A percentile compares a stretch with the other conserved stretches of the same genome.
These are phyloP conservation scores for Corylus americana DNA, from an alignment of 306 rosid species.

Conservation along the genomic window DNA sequence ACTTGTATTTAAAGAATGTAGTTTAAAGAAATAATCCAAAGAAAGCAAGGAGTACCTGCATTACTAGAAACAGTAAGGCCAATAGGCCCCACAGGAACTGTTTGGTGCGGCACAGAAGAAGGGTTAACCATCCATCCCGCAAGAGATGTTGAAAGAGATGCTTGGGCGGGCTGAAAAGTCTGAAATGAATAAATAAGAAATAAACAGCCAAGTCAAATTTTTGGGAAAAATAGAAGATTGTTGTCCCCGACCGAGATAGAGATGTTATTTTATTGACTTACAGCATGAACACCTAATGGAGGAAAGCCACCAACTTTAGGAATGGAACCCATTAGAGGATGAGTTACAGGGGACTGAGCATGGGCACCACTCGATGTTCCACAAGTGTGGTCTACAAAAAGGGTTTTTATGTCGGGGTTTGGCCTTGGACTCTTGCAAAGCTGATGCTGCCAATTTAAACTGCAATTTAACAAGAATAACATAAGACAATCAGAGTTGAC, in stretches of 20 bases:
- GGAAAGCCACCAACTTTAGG: conserved; percentile 93
- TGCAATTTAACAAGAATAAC: conserved; percentile 41
- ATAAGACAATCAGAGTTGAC: conserved; percentile 4
- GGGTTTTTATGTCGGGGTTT: conserved; percentile 95
- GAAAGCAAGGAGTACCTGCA: conserved; percentile 53
- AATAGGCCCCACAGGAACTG: conserved; percentile 87
- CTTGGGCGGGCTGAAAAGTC: conserved; percentile 94
- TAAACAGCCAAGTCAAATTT: conserved; percentile 33
- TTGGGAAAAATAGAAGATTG: conserved; percentile 8
- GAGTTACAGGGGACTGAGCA: conserved; percentile 94
- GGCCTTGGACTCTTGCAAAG: conserved; percentile 96
- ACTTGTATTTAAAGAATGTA: neutral
- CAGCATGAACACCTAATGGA: conserved; percentile 87
- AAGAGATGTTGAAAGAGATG: conserved; percentile 81
- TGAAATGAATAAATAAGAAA: conserved; percentile 27
- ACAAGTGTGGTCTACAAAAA: conserved; percentile 91
- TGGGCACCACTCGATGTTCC: conserved; percentile 95
- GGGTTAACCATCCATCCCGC: conserved; percentile 98
- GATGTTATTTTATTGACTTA: conserved; percentile 41
- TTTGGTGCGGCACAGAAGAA: conserved; percentile 84
- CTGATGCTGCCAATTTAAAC: conserved; percentile 99
- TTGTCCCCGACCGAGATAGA: neutral
- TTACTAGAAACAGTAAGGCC: conserved; percentile 66
- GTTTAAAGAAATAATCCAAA: neutral
- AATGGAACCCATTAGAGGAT: conserved; percentile 82